Evolutionary conservation across 2,329 filamentous ascomycete species (phyloP).

Genomic region (Didymella sp.): DNA sequence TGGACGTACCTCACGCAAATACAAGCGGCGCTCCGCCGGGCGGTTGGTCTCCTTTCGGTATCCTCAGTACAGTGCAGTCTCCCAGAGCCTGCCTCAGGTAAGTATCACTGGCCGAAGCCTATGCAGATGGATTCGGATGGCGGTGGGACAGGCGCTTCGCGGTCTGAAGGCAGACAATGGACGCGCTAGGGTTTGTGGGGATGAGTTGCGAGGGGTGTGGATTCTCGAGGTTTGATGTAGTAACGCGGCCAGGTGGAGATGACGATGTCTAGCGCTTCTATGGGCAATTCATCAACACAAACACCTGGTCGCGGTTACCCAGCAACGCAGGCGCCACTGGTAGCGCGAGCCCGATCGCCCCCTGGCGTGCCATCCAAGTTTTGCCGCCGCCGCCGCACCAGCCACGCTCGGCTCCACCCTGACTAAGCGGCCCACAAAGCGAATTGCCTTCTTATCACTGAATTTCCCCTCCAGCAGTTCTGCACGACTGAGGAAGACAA

Average conservation of each 20-base stretch:
- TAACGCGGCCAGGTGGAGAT: conserved; percentile 36
- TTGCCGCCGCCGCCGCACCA: conserved; percentile 17
- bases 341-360: conserved; percentile 11
- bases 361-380: conserved; percentile 6
- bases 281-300: conserved; percentile 37
- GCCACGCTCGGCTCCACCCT: conserved; percentile 21
- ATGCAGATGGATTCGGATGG: conserved; percentile 24
- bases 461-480: conserved; percentile 35
- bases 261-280: conserved; percentile 36
- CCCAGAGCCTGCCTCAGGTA: conserved; percentile 49
- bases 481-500: conserved; percentile 68
- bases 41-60: conserved; percentile 58
- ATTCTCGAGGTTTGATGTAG: conserved; percentile 30
- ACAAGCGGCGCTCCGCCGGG: conserved; percentile 81
- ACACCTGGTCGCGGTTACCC: conserved; percentile 31
- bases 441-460: conserved; percentile 20
- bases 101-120: conserved; percentile 45
- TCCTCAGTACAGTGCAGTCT: conserved; percentile 54
- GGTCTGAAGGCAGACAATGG: conserved; percentile 23
- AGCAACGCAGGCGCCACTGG: conserved; percentile 33
- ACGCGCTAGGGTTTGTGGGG: conserved; percentile 31
- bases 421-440: conserved; percentile 35
- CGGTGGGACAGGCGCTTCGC: conserved; percentile 11
- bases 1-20: conserved; percentile 75
- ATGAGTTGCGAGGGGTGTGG: conserved; percentile 32